phyloP scores from a whole-genome alignment of 108 stramenopile genomes.

The Cyclotella cryptica region DNA sequence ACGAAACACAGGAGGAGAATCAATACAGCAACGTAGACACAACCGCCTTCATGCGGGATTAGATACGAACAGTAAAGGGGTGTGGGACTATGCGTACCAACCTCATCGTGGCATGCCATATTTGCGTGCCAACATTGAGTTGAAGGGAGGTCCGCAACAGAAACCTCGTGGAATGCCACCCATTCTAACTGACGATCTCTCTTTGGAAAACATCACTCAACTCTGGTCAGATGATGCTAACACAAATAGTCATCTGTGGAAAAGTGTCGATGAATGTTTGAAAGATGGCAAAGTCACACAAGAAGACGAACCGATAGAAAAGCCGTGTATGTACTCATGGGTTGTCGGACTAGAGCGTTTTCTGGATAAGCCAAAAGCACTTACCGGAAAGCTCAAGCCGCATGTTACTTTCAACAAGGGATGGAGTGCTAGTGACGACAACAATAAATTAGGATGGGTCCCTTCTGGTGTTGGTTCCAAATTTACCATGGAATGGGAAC shows the following conservation, averaged over 20 bases:
- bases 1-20: neutral
- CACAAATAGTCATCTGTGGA: conserved; percentile 31
- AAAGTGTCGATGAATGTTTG: conserved; percentile 32
- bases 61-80: conserved; percentile 16
- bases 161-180: conserved; percentile 72
- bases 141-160: conserved; percentile 57
- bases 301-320: conserved; percentile 13
- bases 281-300: neutral
- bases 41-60: conserved; percentile 34
- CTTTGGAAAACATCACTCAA: conserved; percentile 66
- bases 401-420: conserved; percentile 56
- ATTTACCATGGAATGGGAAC: conserved; percentile 50
- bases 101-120: conserved; percentile 25
- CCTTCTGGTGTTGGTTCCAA: conserved; percentile 48
- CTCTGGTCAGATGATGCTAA: conserved; percentile 52
- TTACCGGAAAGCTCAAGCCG: conserved; percentile 55
- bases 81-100: conserved; percentile 36
- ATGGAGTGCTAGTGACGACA: conserved; percentile 66
- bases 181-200: conserved; percentile 60
- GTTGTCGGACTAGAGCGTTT: conserved; percentile 61
- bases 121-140: conserved; percentile 24
- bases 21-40: neutral
- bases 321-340: conserved; percentile 77
- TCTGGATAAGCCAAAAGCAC: conserved; percentile 54
- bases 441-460: conserved; percentile 70